phyloP scores from a whole-genome alignment of 441 rosid genomes.

The Adansonia gregorii region DNA sequence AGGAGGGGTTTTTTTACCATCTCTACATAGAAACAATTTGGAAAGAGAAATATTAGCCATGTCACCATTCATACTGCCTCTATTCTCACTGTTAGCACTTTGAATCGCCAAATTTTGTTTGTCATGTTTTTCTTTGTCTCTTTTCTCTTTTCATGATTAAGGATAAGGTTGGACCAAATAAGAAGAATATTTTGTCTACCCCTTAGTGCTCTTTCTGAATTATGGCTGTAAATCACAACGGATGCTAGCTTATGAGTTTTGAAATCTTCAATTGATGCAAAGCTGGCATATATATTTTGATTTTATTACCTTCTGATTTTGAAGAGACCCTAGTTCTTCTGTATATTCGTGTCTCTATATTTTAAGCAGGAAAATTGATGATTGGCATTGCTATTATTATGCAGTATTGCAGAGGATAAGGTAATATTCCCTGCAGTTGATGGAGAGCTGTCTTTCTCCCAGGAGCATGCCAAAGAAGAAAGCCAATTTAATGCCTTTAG shows the following conservation, averaged over 20 bases:
- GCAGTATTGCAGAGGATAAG: conserved; percentile 78
- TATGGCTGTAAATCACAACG: not conserved
- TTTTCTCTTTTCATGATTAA: not conserved
- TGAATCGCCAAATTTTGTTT: not conserved
- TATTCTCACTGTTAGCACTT: not conserved
- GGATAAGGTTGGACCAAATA: not conserved
- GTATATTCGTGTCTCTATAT: not conserved
- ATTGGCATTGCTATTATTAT: conserved; percentile 11
- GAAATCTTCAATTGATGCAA: not conserved
- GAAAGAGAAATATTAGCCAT: not conserved
- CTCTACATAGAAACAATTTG: not conserved
- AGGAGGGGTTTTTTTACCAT: not conserved
- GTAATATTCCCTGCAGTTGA: conserved; percentile 79
- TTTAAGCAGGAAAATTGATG: conserved; percentile 2
- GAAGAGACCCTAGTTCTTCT: conserved; percentile 13
- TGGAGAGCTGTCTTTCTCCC: conserved; percentile 58
- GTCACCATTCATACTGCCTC: not conserved
- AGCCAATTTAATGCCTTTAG: conserved; percentile 60
- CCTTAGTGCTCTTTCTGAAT: not conserved
- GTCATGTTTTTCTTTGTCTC: not conserved
- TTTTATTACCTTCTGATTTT: conserved; percentile 8
- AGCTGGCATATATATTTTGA: not conserved
- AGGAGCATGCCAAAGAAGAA: conserved; percentile 73
- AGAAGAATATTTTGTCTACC: not conserved
- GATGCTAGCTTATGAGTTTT: not conserved